phyloP scores from a whole-genome alignment of 495 filamentous ascomycete species.

The Penicillium subrubescens region DNA sequence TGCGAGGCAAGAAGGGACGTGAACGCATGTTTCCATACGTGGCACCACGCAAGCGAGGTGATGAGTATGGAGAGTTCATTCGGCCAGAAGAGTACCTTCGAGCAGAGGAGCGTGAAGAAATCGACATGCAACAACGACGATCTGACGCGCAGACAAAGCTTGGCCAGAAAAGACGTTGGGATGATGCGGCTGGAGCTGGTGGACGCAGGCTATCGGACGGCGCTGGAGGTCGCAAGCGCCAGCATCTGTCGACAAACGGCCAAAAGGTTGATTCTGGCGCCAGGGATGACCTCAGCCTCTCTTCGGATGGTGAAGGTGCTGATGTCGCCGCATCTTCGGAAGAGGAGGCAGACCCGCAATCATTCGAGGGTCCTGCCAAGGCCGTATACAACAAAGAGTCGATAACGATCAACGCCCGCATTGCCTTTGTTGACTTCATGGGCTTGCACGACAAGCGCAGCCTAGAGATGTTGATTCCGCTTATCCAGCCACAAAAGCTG shows the following conservation, averaged over 20 bases:
- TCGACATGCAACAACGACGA: slow-evolving; percentile 60
- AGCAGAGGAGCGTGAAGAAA: slow-evolving; percentile 87
- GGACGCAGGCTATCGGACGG: slow-evolving; percentile 40
- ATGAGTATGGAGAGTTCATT: slow-evolving; percentile 93
- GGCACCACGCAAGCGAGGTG: slow-evolving; percentile 72
- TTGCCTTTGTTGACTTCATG: slow-evolving; percentile 88
- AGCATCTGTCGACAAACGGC: slow-evolving; percentile 34
- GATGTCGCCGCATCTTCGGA: slow-evolving; percentile 52
- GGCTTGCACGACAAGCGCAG: slow-evolving; percentile 92
- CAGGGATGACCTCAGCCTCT: slow-evolving; percentile 41
- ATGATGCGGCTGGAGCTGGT: slow-evolving; percentile 57
- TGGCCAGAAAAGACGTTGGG: slow-evolving; percentile 94
- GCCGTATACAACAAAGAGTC: slow-evolving; percentile 60
- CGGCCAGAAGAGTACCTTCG: slow-evolving; percentile 92
- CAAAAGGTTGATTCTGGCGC: slow-evolving; percentile 48
- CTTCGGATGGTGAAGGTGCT: slow-evolving; percentile 45
- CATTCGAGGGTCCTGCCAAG: slow-evolving; percentile 72
- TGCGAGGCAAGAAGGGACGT: slow-evolving; percentile 87
- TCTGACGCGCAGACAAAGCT: slow-evolving; percentile 62
- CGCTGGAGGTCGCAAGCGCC: slow-evolving; percentile 43
- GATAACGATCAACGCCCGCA: slow-evolving; percentile 67
- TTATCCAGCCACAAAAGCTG: slow-evolving; percentile 91
- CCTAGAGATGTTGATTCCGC: slow-evolving; percentile 89
- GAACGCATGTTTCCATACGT: slow-evolving; percentile 93
- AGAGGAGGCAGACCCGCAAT: slow-evolving; percentile 48